These are phyloP conservation scores for Cyclotella baltica DNA, from an alignment of 108 stramenopile genomes.

Conservation along the genomic window DNA sequence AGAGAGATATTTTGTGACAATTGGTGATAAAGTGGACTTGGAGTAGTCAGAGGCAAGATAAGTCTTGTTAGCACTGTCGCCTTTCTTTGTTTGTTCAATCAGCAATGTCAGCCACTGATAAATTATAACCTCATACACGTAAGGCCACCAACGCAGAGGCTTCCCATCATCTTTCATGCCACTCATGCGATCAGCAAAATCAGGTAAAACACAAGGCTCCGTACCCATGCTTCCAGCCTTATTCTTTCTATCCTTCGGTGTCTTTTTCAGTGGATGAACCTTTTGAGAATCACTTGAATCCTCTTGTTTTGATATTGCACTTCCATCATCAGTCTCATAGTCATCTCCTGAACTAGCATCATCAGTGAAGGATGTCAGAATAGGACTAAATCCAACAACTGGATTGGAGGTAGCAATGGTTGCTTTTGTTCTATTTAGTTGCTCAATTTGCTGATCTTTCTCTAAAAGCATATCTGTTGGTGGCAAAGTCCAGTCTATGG, in stretches of 20 bases:
- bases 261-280: constrained; percentile 43
- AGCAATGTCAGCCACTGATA: constrained; percentile 88
- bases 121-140: constrained; percentile 87
- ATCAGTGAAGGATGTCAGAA: constrained; percentile 34
- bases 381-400: constrained; percentile 31
- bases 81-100: constrained; percentile 66
- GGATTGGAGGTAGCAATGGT: constrained; percentile 4
- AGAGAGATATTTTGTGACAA: constrained; percentile 54
- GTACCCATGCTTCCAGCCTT: background rate
- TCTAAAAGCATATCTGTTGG: constrained; percentile 55
- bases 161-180: constrained; percentile 47
- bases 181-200: constrained; percentile 77
- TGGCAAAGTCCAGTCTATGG: constrained; percentile 89
- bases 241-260: background rate
- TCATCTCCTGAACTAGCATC: constrained; percentile 20
- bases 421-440: constrained; percentile 34
- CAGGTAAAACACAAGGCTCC: constrained; percentile 53
- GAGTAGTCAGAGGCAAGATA: background rate
- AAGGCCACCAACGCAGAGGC: constrained; percentile 85
- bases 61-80: background rate
- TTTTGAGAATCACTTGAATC: background rate
- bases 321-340: constrained; percentile 13
- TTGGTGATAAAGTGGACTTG: constrained; percentile 41
- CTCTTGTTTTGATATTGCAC: constrained; percentile 1
- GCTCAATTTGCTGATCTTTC: constrained; percentile 56